Evolutionary conservation across 23 red algal species (phyloP).

Genomic region (Cyanidium caldarium): DNA sequence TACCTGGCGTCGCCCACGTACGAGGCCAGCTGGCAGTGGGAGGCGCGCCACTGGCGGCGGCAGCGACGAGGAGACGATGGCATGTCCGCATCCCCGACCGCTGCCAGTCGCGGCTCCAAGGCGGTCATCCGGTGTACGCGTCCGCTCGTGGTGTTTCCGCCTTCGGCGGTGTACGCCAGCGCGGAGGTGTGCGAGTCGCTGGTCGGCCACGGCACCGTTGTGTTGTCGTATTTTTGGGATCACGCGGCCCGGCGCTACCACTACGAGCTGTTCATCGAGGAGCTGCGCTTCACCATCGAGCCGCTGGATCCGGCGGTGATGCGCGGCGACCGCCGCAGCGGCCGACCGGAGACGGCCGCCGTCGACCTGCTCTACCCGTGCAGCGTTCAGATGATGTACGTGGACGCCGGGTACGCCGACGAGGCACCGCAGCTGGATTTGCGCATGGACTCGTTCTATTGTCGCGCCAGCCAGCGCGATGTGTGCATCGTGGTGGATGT

Average conservation of each 20-base stretch:
- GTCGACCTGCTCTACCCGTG: slow-evolving; percentile 4
- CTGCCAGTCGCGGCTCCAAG: not conserved
- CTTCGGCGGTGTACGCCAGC: not conserved
- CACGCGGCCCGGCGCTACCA: not conserved
- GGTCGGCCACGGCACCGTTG: not conserved
- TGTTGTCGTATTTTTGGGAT: not conserved
- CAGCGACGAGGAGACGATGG: not conserved
- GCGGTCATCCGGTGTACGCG: not conserved
- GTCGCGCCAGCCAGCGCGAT: not conserved
- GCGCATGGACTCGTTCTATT: not conserved
- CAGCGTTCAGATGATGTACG: not conserved
- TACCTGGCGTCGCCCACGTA: not conserved
- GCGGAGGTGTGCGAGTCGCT: not conserved
- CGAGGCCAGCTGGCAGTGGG: not conserved
- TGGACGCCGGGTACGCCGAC: not conserved
- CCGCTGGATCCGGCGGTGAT: not conserved
- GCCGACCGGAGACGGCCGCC: not conserved
- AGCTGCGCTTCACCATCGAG: not conserved
- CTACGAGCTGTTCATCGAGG: not conserved
- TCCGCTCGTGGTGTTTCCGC: not conserved
- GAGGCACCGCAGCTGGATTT: not conserved
- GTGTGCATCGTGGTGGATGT: not conserved
- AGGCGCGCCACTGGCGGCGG: not conserved
- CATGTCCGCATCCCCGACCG: not conserved
- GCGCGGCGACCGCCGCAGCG: too few relatives aligned